Base-by-base conservation (phyloP, 352 stramenopile species). In the Phytophthora boehmeriae region DNA sequence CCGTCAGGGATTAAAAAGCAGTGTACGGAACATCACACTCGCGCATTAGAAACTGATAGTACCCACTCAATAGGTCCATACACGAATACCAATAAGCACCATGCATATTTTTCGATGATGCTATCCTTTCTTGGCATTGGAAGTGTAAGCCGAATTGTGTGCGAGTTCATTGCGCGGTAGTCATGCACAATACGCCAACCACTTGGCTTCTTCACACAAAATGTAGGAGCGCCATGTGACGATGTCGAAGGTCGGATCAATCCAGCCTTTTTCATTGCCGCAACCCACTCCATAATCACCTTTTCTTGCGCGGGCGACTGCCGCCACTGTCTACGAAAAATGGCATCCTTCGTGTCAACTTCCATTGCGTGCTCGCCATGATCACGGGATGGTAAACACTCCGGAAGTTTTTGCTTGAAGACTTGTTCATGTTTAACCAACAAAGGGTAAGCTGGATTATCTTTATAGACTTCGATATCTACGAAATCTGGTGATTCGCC, bases 111-210 rank as follows among this genome's bases (percentile, higher is more conserved):
- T 38, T 64, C 38, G 8, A 52, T 45, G 2, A 55, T 57, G 13
- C 10, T 28, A 39, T 66, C 45, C 22, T 76, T 68, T 16, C 67
- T 30, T 0, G 57, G 62, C 27, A 72, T 58, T 8, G 58, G 46
- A 1, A 66, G 5, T 4, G 25, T 55, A 2, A 34, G 2, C 2
- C 35, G 19, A 17, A 56, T 13, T 27, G 46, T 59, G 10, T 59
- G 23, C 9, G 28, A 28, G 23, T 63, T 55, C 9, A 68, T 49
- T 5, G 38, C 34, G 2, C 47, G 39, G 27, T 44, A 70, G 25
- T 59, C 63, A 28, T 73, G 57, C 3, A 72, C 56, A 8, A 76
- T 76, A 0, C 62, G 17, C 56, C 68, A 36, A 53, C n/a, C n/a
- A n/a, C n/a, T 38, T 0, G 48, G 25, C 20, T 69, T 73, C 36